Evolutionary conservation across 352 stramenopile species (phyloP), one percentile per base, ranked within the genome.

Genomic region (Pythium utonaiense): DNA sequence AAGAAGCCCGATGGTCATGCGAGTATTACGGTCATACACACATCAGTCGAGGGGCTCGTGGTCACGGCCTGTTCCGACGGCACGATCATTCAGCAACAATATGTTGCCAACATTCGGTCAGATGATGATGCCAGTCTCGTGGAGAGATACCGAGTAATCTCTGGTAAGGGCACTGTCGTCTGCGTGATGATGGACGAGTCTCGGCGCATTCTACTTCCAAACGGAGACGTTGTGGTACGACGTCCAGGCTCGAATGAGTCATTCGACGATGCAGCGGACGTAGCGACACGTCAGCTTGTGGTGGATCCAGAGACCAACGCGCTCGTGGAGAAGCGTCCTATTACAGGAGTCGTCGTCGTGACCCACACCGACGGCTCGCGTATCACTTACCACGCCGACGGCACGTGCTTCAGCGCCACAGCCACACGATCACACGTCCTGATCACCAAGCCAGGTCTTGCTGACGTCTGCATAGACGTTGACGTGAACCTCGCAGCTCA

Each of bases 291-390:
- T 10, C 44, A 68, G 28, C 31, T 78, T 28, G 71, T 73, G 3
- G 78, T 93, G 6, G 83, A 93, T 49, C 79, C 80, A 3, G 78
- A 88, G 48, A 90, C 81, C 3, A 86, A 89, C 38, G 76, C 83
- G 1, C 51, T 91, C 9, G 73, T 93, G 0, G 82, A 89, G 38
- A 60, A 44, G 36, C 75, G 73, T 7, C 28, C 62, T 3, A 21
- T 13, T 3, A 76, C 73, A 27, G 81, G 81, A 8, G 75, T 81
- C 6, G 69, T 91, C 2, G 57, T 89, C 56, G 76, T 84, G n/a
- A 89, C 80, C 3, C 72, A 82, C 47, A 86, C 73, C 0, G 75
- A 85, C 36, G 82, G 80, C 14, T 67, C 78, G 17, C 78, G 75
- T 14, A 68, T 80, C 42, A 77, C 71, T 13, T 86, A 91, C 60